Evolutionary conservation across 2,329 filamentous ascomycete genomes (phyloP), one percentile per base, ranked within the genome.

Genomic region (Dactylonectria macrodidyma): DNA sequence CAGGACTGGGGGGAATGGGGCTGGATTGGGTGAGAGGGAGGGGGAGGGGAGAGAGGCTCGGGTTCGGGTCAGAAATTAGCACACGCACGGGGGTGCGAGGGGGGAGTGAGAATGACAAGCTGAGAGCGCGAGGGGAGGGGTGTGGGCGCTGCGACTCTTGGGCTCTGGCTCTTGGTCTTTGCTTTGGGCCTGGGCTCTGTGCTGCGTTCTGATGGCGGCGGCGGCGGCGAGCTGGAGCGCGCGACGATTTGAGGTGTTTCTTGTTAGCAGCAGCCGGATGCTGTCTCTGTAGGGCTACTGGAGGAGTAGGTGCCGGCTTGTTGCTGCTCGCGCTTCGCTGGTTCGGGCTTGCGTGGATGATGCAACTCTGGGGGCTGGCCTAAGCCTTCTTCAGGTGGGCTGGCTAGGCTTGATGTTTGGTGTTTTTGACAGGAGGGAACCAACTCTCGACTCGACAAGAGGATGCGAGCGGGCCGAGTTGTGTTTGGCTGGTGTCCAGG

Each of bases 61-160:
- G 66, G 70, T 59, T 70, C 68, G 72, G 71, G 72, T 74, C 71
- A 74, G 72, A 74, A 74, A 74, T 72, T 74, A 74, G 72, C 68
- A 72, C 71, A 71, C 63, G 63, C 58, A 66, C 63, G 63, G 63
- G 63, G 63, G 57, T 58, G 66, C 41, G 57, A 59, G 55, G 58
- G 57, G 64, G 54, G 54, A 55, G 46, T 44, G 26, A 55, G 54
- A 41, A 44, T 64, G 61, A 64, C 54, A 38, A 59, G 59, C 50
- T 60, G 62, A 61, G 48, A 52, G 61, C 50, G 36, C 26, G 30
- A 36, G 52, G 41, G 54, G 33, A 36, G 9, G 50, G 24, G 30
- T 33, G 60, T 55, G 33, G 26, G 47, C 34, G 11, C 22, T 47
- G 24, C 5, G 48, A n/a, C 46, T 34, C 22, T 36, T 34, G 41